phyloP scores from a whole-genome alignment of 1,284 basidiomycete genomes.

The Trichosporon sp. region DNA sequence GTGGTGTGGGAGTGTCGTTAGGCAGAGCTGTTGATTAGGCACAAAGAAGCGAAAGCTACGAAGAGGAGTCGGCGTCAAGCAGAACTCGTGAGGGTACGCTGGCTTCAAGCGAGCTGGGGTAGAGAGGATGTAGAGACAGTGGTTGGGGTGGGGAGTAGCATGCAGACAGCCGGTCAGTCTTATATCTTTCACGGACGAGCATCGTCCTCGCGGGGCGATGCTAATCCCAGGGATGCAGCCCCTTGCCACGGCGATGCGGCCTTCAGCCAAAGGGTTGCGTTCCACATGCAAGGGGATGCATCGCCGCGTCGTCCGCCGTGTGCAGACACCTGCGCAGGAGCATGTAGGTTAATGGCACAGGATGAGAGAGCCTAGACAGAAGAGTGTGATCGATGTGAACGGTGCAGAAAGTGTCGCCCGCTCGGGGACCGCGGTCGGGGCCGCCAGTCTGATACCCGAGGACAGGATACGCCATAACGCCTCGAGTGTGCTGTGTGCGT shows the following conservation, averaged over 20 bases:
- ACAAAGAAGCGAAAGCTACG: not conserved
- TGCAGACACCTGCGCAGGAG: not conserved
- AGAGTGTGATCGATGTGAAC: not conserved
- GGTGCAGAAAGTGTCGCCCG: not conserved
- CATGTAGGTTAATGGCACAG: no score
- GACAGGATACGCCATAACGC: not conserved
- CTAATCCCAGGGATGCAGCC: no score
- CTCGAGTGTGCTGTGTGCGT: not conserved
- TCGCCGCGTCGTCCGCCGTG: not conserved
- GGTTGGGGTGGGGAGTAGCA: not conserved
- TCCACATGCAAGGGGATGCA: not conserved
- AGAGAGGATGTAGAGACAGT: not conserved
- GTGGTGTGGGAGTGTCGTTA: not conserved
- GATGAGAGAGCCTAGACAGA: not conserved
- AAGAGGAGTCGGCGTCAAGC: not conserved
- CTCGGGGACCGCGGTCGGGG: not conserved
- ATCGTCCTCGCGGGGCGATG: no score
- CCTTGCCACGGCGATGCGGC: no score
- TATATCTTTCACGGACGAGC: not conserved
- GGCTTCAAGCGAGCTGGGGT: not conserved
- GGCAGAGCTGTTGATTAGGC: not conserved
- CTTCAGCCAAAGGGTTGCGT: no score
- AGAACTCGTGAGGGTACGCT: not conserved
- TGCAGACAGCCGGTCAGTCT: not conserved
- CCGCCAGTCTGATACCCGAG: not conserved